Base-by-base conservation (phyloP, 2,329 filamentous ascomycete genomes). In the Boeremia lycopersici region DNA sequence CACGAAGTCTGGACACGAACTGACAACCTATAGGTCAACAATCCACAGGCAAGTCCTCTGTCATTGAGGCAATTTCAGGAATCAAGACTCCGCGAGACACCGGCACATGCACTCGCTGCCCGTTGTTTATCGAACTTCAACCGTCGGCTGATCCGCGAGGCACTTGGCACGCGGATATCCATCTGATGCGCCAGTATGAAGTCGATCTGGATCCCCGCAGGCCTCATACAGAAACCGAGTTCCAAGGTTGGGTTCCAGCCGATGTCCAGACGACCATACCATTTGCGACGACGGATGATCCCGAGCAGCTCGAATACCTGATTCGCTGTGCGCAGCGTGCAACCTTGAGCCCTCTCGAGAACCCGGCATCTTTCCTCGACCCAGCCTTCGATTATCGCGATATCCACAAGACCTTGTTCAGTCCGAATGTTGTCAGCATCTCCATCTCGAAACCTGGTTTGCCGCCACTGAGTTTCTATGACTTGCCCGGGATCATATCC, bases 401-500 rank as follows among this genome's bases (percentile, higher is more conserved):
- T 38, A 2, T 26, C 1, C 54, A 81, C 0, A 74, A 84, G 5
- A 86, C 88, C 0, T 86, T 89, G 8, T 96, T 96, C 61, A 91
- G 89, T 0, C 92, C 92, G 0, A 96, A 96, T 60, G 82, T 92
- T 0, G 87, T 96, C 0, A 83, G 87, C 0, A 78, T 96, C 23
- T 84, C 91, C 47, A 91, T 96, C 25, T 85, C 85, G 0, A 89
- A 88, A 0, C 89, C 89, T 0, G 81, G 80, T 0, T 81, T 93
- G 0, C 88, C 90, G 0, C 86, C 90, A 6, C 71, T 96, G 0
- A 91, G 88, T 0, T 96, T 96, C 64, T 93, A 90, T 57, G 92
- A 96, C 57, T 80, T 96, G 0, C 92, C 92, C 0, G 92, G 92
- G 0, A 86, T 96, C 0, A 93, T 96, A 57, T 85, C 86, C 17